Base-by-base conservation (phyloP, 306 rosid genomes). In the Acmispon strigosus region DNA sequence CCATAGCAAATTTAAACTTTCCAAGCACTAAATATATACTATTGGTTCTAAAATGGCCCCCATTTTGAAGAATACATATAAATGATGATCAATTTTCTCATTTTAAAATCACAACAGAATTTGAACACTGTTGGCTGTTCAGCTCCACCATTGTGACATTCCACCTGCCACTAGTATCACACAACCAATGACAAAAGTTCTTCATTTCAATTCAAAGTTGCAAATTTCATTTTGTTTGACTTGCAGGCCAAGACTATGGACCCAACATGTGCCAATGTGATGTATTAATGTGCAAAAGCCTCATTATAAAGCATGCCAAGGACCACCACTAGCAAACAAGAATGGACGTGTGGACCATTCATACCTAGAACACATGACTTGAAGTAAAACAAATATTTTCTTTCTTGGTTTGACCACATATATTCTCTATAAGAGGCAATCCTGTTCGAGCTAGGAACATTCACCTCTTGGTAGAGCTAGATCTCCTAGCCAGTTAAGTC, bases 191-290 rank as follows among this genome's bases (percentile, higher is more conserved):
- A 49, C 48, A 62, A 62, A 52, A 5, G 13, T 34, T 53, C 20
- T 18, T 22, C 29, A 10, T 29, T 45, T 13, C 37, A 55, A 54
- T 53, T 19, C 10, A 12, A 32, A 52, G 72, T 70, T 70, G 61
- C 67, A 63, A 47, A 49, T 22, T 57, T 72, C 62, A 22, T 66
- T 56, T 72, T 67, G 55, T 43, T 73, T 66, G 53, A 78, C 60
- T 55, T 9, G 42, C 24, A 43, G 29, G 54, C 56, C 37, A 4
- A 20, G 17, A 56, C 45, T 22, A 67, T 60, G 64, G 14, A 6
- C 43, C 14, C 71, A 76, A 48, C 44, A 49, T 49, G 70, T 72
- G 48, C 67, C 17, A 20, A 19, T 27, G 37, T 32, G 37, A 32
- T 48, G 47, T 3, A 63, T 55, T 44, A 24, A 44, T 34, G 71